Conservation (phyloP, 495 filamentous ascomycete species). For the Aspergillus egyptiacus region DNA sequence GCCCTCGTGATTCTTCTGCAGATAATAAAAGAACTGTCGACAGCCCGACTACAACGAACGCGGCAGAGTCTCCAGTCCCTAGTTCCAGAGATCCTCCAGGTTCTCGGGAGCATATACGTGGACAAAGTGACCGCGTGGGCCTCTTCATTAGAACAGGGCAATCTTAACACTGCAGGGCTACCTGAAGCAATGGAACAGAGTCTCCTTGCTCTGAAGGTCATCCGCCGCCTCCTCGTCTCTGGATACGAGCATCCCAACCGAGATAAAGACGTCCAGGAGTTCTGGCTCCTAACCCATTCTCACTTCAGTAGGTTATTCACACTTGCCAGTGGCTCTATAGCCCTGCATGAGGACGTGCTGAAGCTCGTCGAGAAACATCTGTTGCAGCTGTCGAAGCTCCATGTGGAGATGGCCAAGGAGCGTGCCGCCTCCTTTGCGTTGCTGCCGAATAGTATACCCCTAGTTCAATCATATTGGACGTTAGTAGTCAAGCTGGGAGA, state of each 20-base stretch:
- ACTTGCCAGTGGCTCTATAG: constrained; percentile 25
- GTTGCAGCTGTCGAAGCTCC: constrained; percentile 83
- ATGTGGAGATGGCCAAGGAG: constrained; percentile 69
- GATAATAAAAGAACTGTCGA: constrained; percentile 83
- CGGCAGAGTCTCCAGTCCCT: constrained; percentile 66
- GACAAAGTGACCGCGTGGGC: constrained; percentile 68
- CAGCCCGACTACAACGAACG: constrained; percentile 64
- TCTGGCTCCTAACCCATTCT: constrained; percentile 66
- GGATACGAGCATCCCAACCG: constrained; percentile 82
- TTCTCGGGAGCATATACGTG: constrained; percentile 71
- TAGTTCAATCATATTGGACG: constrained; percentile 78
- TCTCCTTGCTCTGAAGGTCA: constrained; percentile 67
- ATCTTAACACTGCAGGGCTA: constrained; percentile 52
- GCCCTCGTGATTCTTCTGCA: constrained; percentile 72
- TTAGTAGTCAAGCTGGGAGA: constrained; percentile 70
- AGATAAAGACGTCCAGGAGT: constrained; percentile 61
- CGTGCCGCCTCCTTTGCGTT: constrained; percentile 77
- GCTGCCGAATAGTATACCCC: constrained; percentile 66
- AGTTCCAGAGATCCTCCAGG: constrained; percentile 71
- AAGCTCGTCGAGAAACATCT: constrained; percentile 73
- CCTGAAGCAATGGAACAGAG: constrained; percentile 65
- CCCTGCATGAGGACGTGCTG: constrained; percentile 29
- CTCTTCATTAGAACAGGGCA: constrained; percentile 47
- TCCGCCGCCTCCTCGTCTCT: constrained; percentile 70
- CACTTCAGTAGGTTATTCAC: constrained; percentile 67